A percentile compares a stretch with the other conserved stretches of the same genome.
phyloP scores from a whole-genome alignment of 78 protist genomes.

The Guillardia theta region DNA sequence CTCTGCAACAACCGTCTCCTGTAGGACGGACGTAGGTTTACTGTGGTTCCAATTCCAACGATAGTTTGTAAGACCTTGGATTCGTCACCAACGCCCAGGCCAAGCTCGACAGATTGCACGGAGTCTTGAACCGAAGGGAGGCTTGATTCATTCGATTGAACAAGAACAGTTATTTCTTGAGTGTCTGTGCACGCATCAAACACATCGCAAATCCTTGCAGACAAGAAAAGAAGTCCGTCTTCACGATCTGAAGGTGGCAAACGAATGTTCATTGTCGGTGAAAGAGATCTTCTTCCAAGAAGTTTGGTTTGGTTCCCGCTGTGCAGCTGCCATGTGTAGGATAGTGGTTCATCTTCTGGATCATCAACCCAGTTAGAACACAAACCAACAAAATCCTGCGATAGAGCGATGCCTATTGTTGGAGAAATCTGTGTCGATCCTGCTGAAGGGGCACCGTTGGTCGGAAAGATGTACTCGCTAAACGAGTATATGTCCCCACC shows the following conservation, averaged over 20 bases:
- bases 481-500: neutral
- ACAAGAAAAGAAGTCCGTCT: too few relatives aligned
- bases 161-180: neutral
- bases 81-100: neutral
- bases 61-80: neutral
- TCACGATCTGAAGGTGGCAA: too few relatives aligned
- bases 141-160: neutral
- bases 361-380: neutral
- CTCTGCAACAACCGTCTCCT: too few relatives aligned
- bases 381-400: neutral
- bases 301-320: too few relatives aligned
- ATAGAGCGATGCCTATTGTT: too few relatives aligned
- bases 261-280: too few relatives aligned
- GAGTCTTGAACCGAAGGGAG: neutral
- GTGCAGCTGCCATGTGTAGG: neutral
- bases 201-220: neutral
- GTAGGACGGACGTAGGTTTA: too few relatives aligned
- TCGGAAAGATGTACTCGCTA: neutral
- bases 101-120: neutral
- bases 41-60: neutral
- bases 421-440: too few relatives aligned
- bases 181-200: neutral
- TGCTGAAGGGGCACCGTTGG: too few relatives aligned
- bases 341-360: neutral
- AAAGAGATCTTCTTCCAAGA: too few relatives aligned